Percentiles rank a stretch among this genome's conserved stretches.
Conservation (phyloP, 345 rosid species). For the Xanthoceras sorbifolium region DNA sequence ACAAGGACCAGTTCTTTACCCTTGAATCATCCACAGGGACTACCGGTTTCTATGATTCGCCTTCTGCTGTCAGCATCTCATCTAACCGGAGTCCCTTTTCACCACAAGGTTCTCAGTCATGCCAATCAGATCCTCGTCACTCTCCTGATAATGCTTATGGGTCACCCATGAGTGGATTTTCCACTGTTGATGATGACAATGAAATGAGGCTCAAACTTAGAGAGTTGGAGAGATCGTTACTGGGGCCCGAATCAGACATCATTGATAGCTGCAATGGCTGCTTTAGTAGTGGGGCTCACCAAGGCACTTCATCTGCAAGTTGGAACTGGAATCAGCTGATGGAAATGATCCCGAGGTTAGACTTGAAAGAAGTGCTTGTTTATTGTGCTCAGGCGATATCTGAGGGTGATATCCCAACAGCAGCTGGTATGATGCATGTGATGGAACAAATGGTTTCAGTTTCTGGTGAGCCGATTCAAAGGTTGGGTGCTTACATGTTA, state of each 20-base stretch:
- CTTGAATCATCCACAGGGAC: conserved; percentile 77
- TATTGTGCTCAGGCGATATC: conserved; percentile 68
- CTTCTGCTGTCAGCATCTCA: conserved; percentile 62
- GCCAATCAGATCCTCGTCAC: conserved; percentile 65
- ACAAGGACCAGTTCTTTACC: conserved; percentile 66
- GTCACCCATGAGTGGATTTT: conserved; percentile 79
- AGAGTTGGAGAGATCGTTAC: conserved; percentile 64
- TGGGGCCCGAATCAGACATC: conserved; percentile 63
- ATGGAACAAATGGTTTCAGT: conserved; percentile 92
- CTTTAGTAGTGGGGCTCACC: conserved; percentile 42
- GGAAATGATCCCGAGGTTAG: conserved; percentile 56
- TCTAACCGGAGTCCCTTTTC: conserved; percentile 73
- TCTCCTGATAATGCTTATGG: conserved; percentile 69
- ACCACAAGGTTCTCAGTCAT: conserved; percentile 83
- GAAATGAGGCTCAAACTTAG: conserved; percentile 61
- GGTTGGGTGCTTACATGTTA: conserved; percentile 85
- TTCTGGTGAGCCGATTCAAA: conserved; percentile 78
- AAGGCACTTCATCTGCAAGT: conserved; percentile 31
- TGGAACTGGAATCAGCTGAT: conserved; percentile 52
- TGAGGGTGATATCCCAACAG: conserved; percentile 46
- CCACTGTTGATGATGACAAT: conserved; percentile 49
- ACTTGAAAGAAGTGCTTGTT: conserved; percentile 62
- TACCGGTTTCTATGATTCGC: conserved; percentile 60
- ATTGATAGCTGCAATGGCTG: conserved; percentile 53
- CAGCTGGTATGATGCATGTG: conserved; percentile 57